A percentile compares a stretch with the other conserved stretches of the same genome.
phyloP scores from a whole-genome alignment of 352 stramenopile genomes.

The Globisporangium iwayamae region DNA sequence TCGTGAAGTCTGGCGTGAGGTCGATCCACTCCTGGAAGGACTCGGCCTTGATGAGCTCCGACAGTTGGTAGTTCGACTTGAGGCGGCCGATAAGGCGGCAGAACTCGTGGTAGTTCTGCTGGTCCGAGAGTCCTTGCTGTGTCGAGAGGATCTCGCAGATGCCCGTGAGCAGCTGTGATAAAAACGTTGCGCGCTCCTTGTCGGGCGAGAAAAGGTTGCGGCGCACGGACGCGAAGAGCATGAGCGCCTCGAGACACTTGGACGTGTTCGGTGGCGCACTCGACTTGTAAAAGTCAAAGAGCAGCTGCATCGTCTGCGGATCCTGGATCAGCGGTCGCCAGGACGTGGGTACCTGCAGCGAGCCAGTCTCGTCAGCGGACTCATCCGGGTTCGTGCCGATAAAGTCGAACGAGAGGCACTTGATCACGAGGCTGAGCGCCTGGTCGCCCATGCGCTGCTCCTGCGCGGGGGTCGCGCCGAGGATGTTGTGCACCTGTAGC shows the following conservation, averaged over 20 bases:
- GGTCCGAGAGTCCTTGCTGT: slow-evolving; percentile 95
- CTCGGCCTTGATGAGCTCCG: slow-evolving; percentile 95
- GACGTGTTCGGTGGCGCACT: slow-evolving; percentile 90
- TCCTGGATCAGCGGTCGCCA: slow-evolving; percentile 95
- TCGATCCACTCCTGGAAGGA: slow-evolving; percentile 97
- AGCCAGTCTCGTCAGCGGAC: slow-evolving; percentile 96
- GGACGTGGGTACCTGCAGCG: slow-evolving; percentile 96
- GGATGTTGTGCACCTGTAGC: slow-evolving; percentile 89
- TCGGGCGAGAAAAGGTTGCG: slow-evolving; percentile 97
- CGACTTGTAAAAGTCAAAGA: slow-evolving; percentile 97
- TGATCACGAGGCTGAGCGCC: slow-evolving; percentile 89
- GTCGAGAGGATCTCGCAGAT: slow-evolving; percentile 94
- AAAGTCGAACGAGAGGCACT: slow-evolving; percentile 98
- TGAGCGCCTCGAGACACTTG: slow-evolving; percentile 96
- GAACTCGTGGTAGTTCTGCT: slow-evolving; percentile 99
- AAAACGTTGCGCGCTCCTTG: slow-evolving; percentile 93
- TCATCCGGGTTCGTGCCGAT: slow-evolving; percentile 99
- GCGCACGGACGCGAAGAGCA: slow-evolving; percentile 94
- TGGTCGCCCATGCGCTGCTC: slow-evolving; percentile 93
- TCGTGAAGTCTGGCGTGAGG: slow-evolving; percentile 94
- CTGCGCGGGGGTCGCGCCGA: slow-evolving; percentile 76
- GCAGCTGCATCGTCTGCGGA: slow-evolving; percentile 90
- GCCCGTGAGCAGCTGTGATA: slow-evolving; percentile 90
- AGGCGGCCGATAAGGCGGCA: slow-evolving; percentile 95
- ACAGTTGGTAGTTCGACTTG: slow-evolving; percentile 99